Evolutionary conservation across 225 moss, liverwort and hornwort genomes (phyloP).

Genomic region (Marchantia paleacea): DNA sequence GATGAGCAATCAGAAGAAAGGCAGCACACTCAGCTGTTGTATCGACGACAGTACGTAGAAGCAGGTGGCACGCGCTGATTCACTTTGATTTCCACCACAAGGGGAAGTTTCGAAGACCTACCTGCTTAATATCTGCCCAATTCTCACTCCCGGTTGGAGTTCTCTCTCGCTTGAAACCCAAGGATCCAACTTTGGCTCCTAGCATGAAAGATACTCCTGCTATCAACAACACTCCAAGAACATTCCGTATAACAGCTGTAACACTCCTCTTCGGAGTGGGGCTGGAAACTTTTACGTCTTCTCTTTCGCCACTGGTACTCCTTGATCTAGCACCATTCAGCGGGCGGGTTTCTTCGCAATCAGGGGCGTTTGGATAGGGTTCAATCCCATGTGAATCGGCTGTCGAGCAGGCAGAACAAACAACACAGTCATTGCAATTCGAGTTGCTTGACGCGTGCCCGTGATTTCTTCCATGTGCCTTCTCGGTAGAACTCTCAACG

Average conservation of each 20-base stretch:
- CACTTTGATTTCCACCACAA: background rate
- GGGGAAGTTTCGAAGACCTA: constrained; percentile 20
- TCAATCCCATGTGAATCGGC: constrained; percentile 11
- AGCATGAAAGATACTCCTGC: constrained; percentile 39
- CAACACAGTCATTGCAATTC: constrained; percentile 6
- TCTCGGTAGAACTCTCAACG: background rate
- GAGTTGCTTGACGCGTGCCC: constrained; percentile 1
- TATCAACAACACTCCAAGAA: constrained; percentile 36
- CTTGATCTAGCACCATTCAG: background rate
- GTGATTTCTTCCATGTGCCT: background rate
- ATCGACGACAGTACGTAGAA: background rate
- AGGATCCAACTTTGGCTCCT: constrained; percentile 27
- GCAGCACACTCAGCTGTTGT: background rate
- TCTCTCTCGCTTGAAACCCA: background rate
- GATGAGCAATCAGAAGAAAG: background rate
- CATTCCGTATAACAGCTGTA: constrained; percentile 25
- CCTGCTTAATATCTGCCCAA: constrained; percentile 29
- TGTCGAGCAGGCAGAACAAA: constrained; percentile 23
- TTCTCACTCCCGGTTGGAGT: constrained; percentile 6
- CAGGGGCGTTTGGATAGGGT: background rate
- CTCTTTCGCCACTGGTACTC: background rate
- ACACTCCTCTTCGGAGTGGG: constrained; percentile 13
- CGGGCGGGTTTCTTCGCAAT: background rate
- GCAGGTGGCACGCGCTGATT: too few relatives aligned
- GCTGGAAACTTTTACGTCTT: constrained; percentile 14